Conservation (phyloP, 108 stramenopile species). For the Schizochytrium sp. region DNA sequence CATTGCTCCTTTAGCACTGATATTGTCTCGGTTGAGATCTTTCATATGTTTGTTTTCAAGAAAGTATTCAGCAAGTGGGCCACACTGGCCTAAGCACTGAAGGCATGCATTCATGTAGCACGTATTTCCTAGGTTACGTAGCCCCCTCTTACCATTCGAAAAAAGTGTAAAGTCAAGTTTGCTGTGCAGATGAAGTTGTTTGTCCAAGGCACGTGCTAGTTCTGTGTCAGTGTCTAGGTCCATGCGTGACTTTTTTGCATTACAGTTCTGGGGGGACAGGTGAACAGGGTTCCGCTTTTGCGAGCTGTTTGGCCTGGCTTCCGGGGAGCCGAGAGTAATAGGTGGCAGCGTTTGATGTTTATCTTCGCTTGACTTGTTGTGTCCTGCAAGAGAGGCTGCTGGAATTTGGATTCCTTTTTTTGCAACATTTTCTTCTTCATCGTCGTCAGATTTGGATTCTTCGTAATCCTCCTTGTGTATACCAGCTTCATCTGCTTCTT, state of each 20-base stretch:
- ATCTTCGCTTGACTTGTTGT: no score
- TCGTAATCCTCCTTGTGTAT: no score
- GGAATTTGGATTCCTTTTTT: no score
- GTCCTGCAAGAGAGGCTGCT: no score
- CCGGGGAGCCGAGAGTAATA: not conserved
- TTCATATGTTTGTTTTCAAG: not conserved
- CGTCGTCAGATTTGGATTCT: no score
- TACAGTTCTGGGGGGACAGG: conserved; percentile 20
- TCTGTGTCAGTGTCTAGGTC: not conserved
- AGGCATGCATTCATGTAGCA: conserved; percentile 78
- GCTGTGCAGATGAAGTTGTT: not conserved
- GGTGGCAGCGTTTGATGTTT: not conserved
- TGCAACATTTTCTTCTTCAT: no score
- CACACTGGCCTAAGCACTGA: conserved; percentile 73
- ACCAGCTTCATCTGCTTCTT: no score
- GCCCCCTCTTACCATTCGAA: conserved; percentile 57
- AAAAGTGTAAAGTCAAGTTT: not conserved
- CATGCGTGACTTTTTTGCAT: not conserved
- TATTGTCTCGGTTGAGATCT: not conserved
- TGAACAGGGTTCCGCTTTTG: not conserved
- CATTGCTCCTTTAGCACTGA: conserved; percentile 33
- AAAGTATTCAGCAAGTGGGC: conserved; percentile 68
- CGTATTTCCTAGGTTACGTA: conserved; percentile 76
- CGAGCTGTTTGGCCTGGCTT: not conserved
- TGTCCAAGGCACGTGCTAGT: not conserved